Base-by-base conservation (phyloP, 2,329 filamentous ascomycete species). In the Colletotrichum noveboracense region DNA sequence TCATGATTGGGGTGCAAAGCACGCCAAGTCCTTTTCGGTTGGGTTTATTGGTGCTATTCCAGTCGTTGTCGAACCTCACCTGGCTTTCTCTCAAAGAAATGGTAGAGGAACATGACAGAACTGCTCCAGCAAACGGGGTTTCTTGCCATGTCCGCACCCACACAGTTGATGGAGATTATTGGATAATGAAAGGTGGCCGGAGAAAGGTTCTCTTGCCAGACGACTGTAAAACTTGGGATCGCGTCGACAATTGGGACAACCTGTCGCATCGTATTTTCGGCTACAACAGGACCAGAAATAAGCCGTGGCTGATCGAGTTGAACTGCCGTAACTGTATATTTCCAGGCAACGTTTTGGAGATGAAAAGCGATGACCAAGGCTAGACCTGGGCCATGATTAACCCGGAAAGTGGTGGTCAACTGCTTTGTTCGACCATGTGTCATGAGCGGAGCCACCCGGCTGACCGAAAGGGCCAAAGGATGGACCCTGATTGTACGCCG, bases 1-100 rank as follows among this genome's bases (percentile, higher is more conserved):
- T 5, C 3, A 5, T 0, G 4, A 8, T 0, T 38, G 36, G 36
- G 14, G 36, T 3, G 0, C 4, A 1, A 0, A 9, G 1, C 36
- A 38, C 0, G 36, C 36, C 0, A 38, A 38, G 7, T 18, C 7
- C 36, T 3, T 38, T 38, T 18, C 36, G 4, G 16, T 38, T 38
- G 36, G 14, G 36, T 38, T 18, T 18, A 18, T 38, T 0, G 36
- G 7, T 9, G 8, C 16, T 43, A 1, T 1, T 4, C 8, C 38
- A 6, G 8, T 43, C 8, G 2, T 9, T 0, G 38, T 43, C 8
- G 38, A 43, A n/a, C 5, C 38, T n/a, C 36, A 9, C 3, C 8
- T 38, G 36, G 36, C 36, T 38, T 1, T 7, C 7, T 18, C 36
- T 18, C 7, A 9, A 38, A 38, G 4, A 1, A 0, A 9, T 43